phyloP scores from a whole-genome alignment of 1,284 basidiomycete genomes.

The Cutaneotrichosporon arboriforme region DNA sequence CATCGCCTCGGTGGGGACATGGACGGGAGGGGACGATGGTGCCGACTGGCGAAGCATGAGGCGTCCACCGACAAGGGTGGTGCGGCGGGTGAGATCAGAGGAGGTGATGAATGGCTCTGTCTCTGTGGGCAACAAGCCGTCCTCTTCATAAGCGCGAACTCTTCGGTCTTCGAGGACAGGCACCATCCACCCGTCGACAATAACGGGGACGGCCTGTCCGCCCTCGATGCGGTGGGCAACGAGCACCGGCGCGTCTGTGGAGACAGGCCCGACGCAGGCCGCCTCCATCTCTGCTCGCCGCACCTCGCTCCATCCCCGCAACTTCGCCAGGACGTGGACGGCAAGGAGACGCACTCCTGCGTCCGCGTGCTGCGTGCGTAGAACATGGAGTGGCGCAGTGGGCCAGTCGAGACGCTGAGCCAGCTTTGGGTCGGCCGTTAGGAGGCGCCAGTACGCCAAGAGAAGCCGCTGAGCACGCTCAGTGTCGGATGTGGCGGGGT shows the following conservation, averaged over 20 bases:
- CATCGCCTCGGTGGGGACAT: constrained; percentile 66
- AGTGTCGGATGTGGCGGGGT: constrained; percentile 52
- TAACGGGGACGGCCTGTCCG: constrained; percentile 34
- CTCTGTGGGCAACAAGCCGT: neutral
- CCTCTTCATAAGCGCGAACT: constrained; percentile 39
- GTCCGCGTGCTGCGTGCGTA: constrained; percentile 54
- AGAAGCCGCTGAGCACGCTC: constrained; percentile 60
- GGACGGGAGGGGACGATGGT: constrained; percentile 54
- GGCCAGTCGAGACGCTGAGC: constrained; percentile 64
- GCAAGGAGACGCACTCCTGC: constrained; percentile 63
- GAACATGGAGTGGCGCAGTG: constrained; percentile 50
- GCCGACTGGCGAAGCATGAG: constrained; percentile 24
- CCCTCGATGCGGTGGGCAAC: constrained; percentile 20
- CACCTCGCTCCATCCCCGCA: constrained; percentile 68
- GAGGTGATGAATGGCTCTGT: constrained; percentile 17
- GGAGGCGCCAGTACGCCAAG: constrained; percentile 71
- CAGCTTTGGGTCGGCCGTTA: constrained; percentile 65
- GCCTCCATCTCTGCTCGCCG: constrained; percentile 60
- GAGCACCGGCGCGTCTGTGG: constrained; percentile 51
- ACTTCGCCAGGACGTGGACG: constrained; percentile 67
- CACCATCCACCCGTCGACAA: constrained; percentile 71
- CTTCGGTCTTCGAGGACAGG: constrained; percentile 63
- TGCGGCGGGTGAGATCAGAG: constrained; percentile 54
- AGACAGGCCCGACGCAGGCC: constrained; percentile 58
- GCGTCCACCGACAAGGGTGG: constrained; percentile 19